Base-by-base conservation (phyloP, 202 grass and related monocot species). In the Setaria viridis region DNA sequence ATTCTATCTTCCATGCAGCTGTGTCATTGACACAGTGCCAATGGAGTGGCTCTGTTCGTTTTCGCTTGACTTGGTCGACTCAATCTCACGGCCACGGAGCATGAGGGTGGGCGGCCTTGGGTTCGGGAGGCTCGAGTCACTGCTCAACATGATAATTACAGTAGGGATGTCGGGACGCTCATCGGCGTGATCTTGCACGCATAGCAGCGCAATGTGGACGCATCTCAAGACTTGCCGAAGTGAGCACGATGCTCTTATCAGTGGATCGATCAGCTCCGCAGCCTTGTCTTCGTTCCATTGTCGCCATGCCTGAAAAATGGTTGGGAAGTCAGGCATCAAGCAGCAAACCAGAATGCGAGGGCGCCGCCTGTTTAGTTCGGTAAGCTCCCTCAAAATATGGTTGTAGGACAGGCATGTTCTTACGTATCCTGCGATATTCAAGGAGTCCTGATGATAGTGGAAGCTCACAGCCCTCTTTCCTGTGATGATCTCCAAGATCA, bases 341-440 rank as follows among this genome's bases (percentile, higher is more conserved):
- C 54, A 69, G 16, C 0, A 15, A 37, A 51, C 43, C 13, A 62
- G 29, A 60, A 57, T 16, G 35, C 25, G 19, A 65, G 17, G 19
- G 30, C 14, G 17, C 46, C 1, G 9, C 53, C 16, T 72, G 15
- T 47, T 59, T 48, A n/a, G 50, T 43, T 29, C 45, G 21, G 64
- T 11, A 17, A 25, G 41, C 35, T 0, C 25, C 39, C 54, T 17
- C 6, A 19, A 70, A 42, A 30, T 79, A 33, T 55, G 56, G 69
- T 42, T 63, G 81, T 62, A 30, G 81, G n/a, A 41, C 15, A 70
- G 5, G 55, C 2, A 57, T 84, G 74, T 51, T 45, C 95, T 85
- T 93, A 98, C 95, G 72, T 92, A 89, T 87, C 95, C 91, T 6
- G 92, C 91, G 6, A 98, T 92, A 55, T 93, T 93, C 30, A 87